phyloP scores from a whole-genome alignment of 2,329 filamentous ascomycete genomes.

The Botrytis cinerea region DNA sequence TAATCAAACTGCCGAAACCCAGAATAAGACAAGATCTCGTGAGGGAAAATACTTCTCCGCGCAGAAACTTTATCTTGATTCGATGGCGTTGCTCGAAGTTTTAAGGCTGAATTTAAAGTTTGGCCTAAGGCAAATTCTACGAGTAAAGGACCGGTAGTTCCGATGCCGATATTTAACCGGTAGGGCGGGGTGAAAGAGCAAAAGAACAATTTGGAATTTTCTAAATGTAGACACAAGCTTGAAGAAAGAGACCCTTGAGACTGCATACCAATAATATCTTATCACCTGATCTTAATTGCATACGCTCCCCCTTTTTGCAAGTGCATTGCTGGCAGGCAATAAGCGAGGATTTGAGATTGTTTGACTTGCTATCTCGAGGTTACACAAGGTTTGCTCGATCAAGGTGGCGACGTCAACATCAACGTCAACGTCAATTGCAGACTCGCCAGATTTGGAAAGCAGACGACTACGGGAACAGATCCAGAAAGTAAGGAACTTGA shows the following conservation, averaged over 20 bases:
- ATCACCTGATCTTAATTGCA: constrained; percentile 8
- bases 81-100: neutral
- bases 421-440: neutral
- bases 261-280: constrained; percentile 6
- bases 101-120: neutral
- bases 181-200: constrained; percentile 9
- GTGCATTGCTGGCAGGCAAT: neutral
- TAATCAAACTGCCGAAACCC: neutral
- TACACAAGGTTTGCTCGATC: neutral
- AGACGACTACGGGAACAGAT: constrained; percentile 5
- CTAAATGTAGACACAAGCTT: constrained; percentile 2
- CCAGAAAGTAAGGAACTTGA: constrained; percentile 7
- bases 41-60: neutral
- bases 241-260: constrained; percentile 8
- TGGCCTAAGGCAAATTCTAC: neutral
- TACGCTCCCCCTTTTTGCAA: constrained; percentile 1
- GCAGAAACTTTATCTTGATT: neutral
- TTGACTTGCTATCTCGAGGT: constrained; percentile 1
- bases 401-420: constrained; percentile 10
- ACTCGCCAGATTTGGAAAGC: neutral
- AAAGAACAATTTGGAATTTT: constrained; percentile 11
- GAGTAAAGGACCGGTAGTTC: no score
- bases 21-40: neutral
- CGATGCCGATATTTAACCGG: neutral
- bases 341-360: constrained; percentile 13